Base-by-base conservation (phyloP, 257 asterid species). In the Cinchona pubescens region DNA sequence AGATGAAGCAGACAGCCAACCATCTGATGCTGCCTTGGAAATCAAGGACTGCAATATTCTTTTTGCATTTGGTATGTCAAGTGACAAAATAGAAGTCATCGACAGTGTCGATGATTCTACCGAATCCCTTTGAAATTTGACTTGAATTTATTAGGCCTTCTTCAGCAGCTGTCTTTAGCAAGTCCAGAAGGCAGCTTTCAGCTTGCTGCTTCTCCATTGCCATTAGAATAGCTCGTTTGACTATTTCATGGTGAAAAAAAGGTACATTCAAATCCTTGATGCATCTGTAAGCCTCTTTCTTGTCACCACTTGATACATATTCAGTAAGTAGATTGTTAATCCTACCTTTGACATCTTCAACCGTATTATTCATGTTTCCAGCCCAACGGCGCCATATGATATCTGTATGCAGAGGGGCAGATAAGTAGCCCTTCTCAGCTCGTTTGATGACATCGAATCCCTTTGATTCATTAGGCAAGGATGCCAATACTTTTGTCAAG, bases 1-100 rank as follows among this genome's bases (percentile, higher is more conserved):
- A 56, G 99, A 92, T 38, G 99, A 94, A 73, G 90, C 90, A n/a
- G 87, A 83, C 7, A 92, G 42, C 99, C 99, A 94, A 19, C 99
- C 98, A 53, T 92, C 99, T 0, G 99, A 92, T 21, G 99, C 96
- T 69, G 93, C 96, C 75, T 86, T 91, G 4, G 96, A 87, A 51
- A 94, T 92, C 85, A 92, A 71, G 0, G 90, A 86, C 85, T 91
- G 97, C 38, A 95, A 56, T 21, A 85, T 76, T 53, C 73, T 82
- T 78, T 90, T 92, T 21, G 96, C 99, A 70, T 91, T 85, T 1
- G 97, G 99, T 38, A 94, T 89, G 67, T 94, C 99, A 34, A 94
- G 82, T 7, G 94, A 84, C 35, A 94, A n/a, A n/a, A n/a, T n/a
- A n/a, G n/a, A n/a, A 76, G 65, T 94, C 99, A 58, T 94, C 98